A percentile compares a stretch with the other conserved stretches of the same genome.
phyloP scores from a whole-genome alignment of 169 alveolate species.

The Cryptosporidium felis region DNA sequence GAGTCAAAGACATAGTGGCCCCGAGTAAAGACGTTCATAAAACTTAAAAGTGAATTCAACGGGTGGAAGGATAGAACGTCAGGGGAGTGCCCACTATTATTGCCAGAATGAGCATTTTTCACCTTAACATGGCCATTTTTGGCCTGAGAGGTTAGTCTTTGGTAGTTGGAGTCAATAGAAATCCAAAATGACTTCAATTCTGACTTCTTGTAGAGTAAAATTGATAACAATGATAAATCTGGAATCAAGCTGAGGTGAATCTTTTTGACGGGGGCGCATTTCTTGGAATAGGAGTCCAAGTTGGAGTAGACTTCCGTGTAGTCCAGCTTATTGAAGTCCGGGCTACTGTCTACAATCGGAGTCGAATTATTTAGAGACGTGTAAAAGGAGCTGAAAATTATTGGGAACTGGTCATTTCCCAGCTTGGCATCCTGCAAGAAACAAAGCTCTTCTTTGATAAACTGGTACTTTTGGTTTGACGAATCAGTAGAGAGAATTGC shows the following conservation, averaged over 20 bases:
- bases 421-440: constrained; percentile 14
- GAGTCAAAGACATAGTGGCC: constrained; percentile 56
- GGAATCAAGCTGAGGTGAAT: constrained; percentile 57
- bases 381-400: constrained; percentile 46
- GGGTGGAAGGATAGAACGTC: constrained; percentile 37
- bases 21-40: constrained; percentile 19
- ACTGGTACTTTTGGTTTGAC: constrained; percentile 13
- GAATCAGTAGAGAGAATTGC: constrained; percentile 10
- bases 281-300: constrained; percentile 19
- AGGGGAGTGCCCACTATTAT: not conserved
- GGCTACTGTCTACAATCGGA: constrained; percentile 43
- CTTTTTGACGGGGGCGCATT: constrained; percentile 30
- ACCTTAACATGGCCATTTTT: not conserved
- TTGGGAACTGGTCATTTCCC: constrained; percentile 18
- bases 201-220: constrained; percentile 49
- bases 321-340: constrained; percentile 34
- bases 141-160: not conserved
- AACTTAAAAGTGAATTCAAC: constrained; percentile 22
- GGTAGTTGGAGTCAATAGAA: constrained; percentile 44
- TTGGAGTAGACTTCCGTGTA: constrained; percentile 28
- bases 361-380: constrained; percentile 45
- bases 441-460: constrained; percentile 16
- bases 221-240: constrained; percentile 45
- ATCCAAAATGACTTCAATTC: constrained; percentile 53
- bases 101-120: not conserved